A percentile compares a stretch with the other conserved stretches of the same genome.
phyloP scores from a whole-genome alignment of 768 basidiomycete species.

The Ramaria sp. region DNA sequence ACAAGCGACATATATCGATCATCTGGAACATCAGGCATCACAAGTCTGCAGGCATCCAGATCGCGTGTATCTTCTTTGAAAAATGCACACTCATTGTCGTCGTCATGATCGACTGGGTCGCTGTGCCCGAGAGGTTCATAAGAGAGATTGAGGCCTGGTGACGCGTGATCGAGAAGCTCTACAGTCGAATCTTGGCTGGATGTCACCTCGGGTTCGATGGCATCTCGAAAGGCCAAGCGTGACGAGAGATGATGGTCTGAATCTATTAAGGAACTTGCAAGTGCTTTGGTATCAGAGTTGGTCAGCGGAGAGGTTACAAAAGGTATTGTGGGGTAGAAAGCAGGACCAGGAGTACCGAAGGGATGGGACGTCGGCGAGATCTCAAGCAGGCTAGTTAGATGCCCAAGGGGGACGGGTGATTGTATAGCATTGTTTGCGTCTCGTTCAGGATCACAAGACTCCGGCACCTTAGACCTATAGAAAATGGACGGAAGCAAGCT shows the following conservation, averaged over 20 bases:
- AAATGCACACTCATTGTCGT: too few relatives aligned
- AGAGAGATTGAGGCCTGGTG: too few relatives aligned
- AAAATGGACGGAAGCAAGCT: neutral
- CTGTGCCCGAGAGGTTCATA: too few relatives aligned
- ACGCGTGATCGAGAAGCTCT: too few relatives aligned
- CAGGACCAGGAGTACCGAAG: neutral
- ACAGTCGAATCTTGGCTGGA: too few relatives aligned
- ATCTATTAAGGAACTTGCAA: neutral
- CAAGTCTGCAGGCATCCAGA: neutral
- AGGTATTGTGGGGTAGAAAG: neutral
- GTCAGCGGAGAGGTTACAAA: neutral
- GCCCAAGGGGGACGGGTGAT: neutral
- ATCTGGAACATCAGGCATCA: neutral
- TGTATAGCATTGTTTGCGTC: neutral
- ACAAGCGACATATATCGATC: neutral
- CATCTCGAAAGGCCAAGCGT: neutral
- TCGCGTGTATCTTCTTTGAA: too few relatives aligned
- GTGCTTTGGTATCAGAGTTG: neutral
- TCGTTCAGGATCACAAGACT: neutral
- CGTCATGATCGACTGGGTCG: too few relatives aligned
- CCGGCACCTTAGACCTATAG: neutral
- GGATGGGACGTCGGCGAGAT: neutral
- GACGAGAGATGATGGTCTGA: neutral
- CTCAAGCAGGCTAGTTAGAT: neutral
- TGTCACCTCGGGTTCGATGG: neutral